Base-by-base conservation (phyloP, 108 stramenopile genomes). In the Pelagomonas calceolata region DNA sequence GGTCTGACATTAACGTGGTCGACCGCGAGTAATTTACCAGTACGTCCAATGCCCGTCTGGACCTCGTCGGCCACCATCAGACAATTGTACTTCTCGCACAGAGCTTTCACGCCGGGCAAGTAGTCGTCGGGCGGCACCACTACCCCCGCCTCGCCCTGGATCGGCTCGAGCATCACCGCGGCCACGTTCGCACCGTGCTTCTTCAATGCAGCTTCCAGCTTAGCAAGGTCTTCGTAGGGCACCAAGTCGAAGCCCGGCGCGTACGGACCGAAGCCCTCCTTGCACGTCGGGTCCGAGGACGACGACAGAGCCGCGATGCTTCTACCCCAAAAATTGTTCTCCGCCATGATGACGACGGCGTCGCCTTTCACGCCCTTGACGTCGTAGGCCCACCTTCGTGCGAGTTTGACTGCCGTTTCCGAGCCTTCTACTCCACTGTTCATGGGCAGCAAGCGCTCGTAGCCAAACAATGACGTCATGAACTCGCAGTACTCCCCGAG, bases 371-470 rank as follows among this genome's bases (percentile, higher is more conserved):
- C 92, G 33, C 93, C 95, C 81, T 98, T 98, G 63, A 91, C 87
- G 60, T 88, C 92, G 75, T 98, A 98, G 66, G 91, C 97, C 99
- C 91, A 92, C 34, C 88, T 81, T 39, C 93, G 78, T 46, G 91
- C 92, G 36, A 97, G 76, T 75, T 95, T 95, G 74, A 98, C 86
- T 26, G 99, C 99, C 29, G 97, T 96, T 78, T 99, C 99, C 17
- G 97, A 94, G 30, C 92, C 98, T 79, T 99, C 99, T 16, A 99
- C 99, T 15, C 99, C 99, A 0, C 95, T 96, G 80, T 99, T 99
- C 95, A 97, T 97, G 66, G 97, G 99, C 44, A 99, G 77, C 26
- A 96, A 90, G 29, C 95, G 88, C 77, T 99, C 99, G 81, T 95
- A 98, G 29, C 89, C 90, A 82, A 96, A 96, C 78, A 88, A 91